Evolutionary conservation across 2,329 filamentous ascomycete genomes (phyloP), one percentile per base, ranked within the genome.

Genomic region (Plenodomus biglobosus): DNA sequence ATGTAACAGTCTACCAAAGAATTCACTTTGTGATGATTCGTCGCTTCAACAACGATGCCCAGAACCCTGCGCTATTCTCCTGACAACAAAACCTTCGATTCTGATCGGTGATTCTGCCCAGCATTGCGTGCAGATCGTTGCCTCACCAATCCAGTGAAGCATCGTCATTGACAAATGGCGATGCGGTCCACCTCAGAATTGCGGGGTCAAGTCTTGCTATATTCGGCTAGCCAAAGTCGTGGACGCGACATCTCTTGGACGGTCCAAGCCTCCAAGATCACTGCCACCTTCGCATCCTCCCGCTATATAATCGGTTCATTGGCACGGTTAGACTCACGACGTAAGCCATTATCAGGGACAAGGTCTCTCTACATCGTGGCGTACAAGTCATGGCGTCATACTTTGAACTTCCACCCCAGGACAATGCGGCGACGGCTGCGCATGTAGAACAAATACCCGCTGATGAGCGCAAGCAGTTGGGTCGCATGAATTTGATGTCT

Each of bases 331-430:
- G 18, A n/a, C 40, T 38, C 27, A 27, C 40, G 22, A 30, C 27
- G 20, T n/a, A 36, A 16, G 38, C 24, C 35, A 15, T 21, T 42
- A 38, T 35, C n/a, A 38, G 27, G 11, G 27, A 22, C 21, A 35
- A 42, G 39, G 45, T 22, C 38, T 30, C 22, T 43, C 10, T 39
- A 37, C 41, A 42, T 35, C 44, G 34, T 50, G 39, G 16, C 37
- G 21, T 21, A 21, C 17, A 50, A 47, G 44, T 55, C 53, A 64
- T 69, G 65, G 58, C 65, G 62, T 70, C 67, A 66, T 70, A 70
- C 49, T 70, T 69, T 37, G 67, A 70, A 20, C 51, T 59, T 32
- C 60, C 58, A 39, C 50, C 55, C 17, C 57, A 62, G 50, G 46
- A 58, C 43, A 53, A 50, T 38, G 42, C 50, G 40, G 43, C 50